Percentiles rank a stretch among this genome's conserved stretches.
These are phyloP conservation scores for Trichosporon inkin DNA, from an alignment of 1,284 basidiomycete genomes.

Conservation along the genomic window DNA sequence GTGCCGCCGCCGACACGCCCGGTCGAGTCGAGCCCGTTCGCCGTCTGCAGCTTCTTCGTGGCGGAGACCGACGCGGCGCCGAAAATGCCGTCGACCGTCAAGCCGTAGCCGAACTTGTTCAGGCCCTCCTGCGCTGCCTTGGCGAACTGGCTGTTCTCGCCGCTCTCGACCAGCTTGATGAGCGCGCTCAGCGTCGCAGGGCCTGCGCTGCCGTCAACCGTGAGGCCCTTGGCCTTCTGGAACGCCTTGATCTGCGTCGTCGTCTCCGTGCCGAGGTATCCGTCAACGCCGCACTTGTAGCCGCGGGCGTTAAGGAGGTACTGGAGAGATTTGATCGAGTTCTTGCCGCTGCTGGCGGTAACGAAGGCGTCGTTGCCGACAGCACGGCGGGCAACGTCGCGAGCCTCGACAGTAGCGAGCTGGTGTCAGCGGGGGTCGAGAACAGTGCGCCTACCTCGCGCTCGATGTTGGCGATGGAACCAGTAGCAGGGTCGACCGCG, in stretches of 20 bases:
- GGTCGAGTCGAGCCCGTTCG: not conserved
- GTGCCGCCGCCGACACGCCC: not conserved
- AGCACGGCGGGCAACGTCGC: not conserved
- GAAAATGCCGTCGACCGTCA: constrained; percentile 1
- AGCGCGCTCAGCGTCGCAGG: not conserved
- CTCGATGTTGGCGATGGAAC: not conserved
- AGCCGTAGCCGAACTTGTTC: not conserved
- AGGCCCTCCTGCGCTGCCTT: constrained; percentile 1
- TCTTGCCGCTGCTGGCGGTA: not conserved
- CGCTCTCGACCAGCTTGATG: not conserved
- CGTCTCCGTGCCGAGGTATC: not conserved
- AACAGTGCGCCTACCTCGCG: not conserved
- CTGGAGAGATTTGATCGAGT: constrained; percentile 2
- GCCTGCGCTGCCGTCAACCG: not conserved
- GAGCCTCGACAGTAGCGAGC: not conserved
- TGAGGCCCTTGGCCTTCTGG: not conserved
- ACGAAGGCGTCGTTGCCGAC: constrained; percentile 1
- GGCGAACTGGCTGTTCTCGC: not conserved
- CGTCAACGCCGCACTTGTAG: not conserved
- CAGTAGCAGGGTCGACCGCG: not conserved
- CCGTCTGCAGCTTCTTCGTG: constrained; percentile 1
- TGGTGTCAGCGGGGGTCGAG: not conserved
- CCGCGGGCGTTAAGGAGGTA: constrained; percentile 1
- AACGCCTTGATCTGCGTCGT: not conserved
- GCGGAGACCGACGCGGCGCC: not conserved